These are phyloP conservation scores for Taphrina deformans DNA, from an alignment of 1,139 yeast genomes.

Conservation along the genomic window DNA sequence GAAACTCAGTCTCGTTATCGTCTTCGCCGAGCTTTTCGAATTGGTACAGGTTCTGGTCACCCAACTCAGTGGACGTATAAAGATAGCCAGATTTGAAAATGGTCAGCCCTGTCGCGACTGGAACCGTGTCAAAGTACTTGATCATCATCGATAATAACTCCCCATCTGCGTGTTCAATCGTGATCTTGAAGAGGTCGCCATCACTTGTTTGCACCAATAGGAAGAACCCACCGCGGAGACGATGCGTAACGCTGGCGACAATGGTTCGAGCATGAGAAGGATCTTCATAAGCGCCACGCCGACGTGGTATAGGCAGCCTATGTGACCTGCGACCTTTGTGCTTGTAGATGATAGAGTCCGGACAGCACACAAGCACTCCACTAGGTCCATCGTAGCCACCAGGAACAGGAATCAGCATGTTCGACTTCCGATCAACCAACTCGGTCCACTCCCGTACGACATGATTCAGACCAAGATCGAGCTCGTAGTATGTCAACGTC, in stretches of 20 bases:
- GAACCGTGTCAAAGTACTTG: slow-evolving; percentile 76
- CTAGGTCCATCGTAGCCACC: slow-evolving; percentile 62
- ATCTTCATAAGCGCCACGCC: slow-evolving; percentile 44
- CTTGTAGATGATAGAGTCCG: slow-evolving; percentile 52
- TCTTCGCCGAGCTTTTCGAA: slow-evolving; percentile 73
- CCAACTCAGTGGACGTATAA: slow-evolving; percentile 63
- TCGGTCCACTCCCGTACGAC: slow-evolving; percentile 57
- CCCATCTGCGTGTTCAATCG: slow-evolving; percentile 52
- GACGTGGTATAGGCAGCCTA: slow-evolving; percentile 56
- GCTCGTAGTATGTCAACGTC: slow-evolving; percentile 65
- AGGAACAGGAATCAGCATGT: slow-evolving; percentile 51
- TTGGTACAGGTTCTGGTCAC: slow-evolving; percentile 68
- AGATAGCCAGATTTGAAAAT: slow-evolving; percentile 76
- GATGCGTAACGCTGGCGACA: slow-evolving; percentile 63
- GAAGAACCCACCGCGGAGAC: slow-evolving; percentile 62
- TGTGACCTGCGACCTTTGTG: slow-evolving; percentile 47
- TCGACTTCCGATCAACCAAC: slow-evolving; percentile 50
- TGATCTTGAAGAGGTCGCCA: slow-evolving; percentile 78
- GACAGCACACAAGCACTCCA: slow-evolving; percentile 58
- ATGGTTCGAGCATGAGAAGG: slow-evolving; percentile 47
- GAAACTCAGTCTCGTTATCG: slow-evolving; percentile 47
- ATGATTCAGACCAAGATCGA: slow-evolving; percentile 83
- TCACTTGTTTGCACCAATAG: slow-evolving; percentile 66
- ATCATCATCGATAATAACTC: slow-evolving; percentile 49
- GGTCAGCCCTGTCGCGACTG: slow-evolving; percentile 56